phyloP scores from a whole-genome alignment of 2,329 filamentous ascomycete genomes.

The Hymenoscyphus scutula region DNA sequence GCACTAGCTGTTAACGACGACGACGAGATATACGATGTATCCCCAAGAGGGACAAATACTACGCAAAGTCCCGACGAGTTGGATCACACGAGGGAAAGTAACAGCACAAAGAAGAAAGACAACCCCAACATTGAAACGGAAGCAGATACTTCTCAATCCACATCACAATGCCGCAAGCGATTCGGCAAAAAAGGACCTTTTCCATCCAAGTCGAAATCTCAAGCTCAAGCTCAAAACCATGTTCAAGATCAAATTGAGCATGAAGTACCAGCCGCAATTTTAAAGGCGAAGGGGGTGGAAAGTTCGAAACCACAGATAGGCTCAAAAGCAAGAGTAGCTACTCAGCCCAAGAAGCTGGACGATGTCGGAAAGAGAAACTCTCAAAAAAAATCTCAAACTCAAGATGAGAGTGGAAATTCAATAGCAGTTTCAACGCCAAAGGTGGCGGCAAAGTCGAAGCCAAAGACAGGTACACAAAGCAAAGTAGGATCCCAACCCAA shows the following conservation, averaged over 20 bases:
- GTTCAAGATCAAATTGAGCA: background rate
- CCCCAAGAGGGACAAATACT: background rate
- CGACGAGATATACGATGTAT: conserved; percentile 9
- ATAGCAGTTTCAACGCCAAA: background rate
- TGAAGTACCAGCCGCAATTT: background rate
- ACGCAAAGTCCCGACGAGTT: background rate
- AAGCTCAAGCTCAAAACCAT: background rate
- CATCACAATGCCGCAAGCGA: background rate
- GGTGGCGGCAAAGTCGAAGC: background rate
- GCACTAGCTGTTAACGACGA: background rate
- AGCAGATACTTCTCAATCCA: background rate
- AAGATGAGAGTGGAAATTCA: background rate
- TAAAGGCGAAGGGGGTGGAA: background rate
- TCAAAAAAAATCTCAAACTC: background rate
- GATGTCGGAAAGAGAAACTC: background rate
- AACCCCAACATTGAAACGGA: background rate
- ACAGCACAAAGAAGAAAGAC: background rate
- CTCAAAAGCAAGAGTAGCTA: background rate
- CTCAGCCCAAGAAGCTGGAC: background rate
- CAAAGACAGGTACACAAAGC: background rate
- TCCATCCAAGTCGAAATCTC: background rate
- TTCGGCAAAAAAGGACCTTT: background rate
- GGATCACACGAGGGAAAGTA: background rate
- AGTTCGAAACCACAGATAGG: background rate
- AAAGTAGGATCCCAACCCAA: background rate